Evolutionary conservation across 1,284 basidiomycete species (phyloP).

Genomic region (Lignosus rhinocerotis): DNA sequence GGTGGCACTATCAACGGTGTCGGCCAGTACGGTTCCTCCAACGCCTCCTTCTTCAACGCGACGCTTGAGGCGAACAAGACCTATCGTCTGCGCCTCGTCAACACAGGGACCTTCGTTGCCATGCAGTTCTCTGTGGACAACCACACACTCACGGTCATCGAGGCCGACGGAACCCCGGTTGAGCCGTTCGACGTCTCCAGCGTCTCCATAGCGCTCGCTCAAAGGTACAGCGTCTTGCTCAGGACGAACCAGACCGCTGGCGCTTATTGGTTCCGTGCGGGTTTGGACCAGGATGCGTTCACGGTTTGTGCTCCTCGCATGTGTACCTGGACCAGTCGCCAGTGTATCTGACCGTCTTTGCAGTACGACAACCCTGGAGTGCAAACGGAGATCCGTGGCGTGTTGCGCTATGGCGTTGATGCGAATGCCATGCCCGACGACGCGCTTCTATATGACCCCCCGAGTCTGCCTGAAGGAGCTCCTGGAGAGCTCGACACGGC

Average conservation of each 20-base stretch:
- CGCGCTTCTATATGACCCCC: constrained; percentile 22
- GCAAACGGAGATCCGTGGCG: constrained; percentile 35
- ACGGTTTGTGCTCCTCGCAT: constrained; percentile 21
- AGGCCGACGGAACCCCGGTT: constrained; percentile 47
- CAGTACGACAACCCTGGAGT: constrained; percentile 35
- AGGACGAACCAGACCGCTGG: constrained; percentile 35
- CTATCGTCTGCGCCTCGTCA: constrained; percentile 55
- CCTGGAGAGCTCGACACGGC: constrained; percentile 27
- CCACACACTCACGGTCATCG: constrained; percentile 46
- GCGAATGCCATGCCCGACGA: constrained; percentile 20
- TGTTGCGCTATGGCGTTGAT: constrained; percentile 34
- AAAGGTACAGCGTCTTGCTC: constrained; percentile 49
- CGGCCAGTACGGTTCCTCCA: constrained; percentile 34
- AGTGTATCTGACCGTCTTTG: not conserved
- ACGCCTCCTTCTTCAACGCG: constrained; percentile 29
- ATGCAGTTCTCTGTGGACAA: constrained; percentile 45
- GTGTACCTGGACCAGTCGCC: not conserved
- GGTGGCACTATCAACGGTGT: constrained; percentile 39
- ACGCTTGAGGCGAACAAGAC: constrained; percentile 29
- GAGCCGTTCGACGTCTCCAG: constrained; percentile 38
- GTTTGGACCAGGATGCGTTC: constrained; percentile 39
- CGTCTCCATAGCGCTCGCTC: constrained; percentile 42
- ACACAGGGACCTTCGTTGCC: constrained; percentile 47
- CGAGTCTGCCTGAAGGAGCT: constrained; percentile 15
- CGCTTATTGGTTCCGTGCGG: constrained; percentile 43